A percentile compares a stretch with the other conserved stretches of the same genome.
Conservation (phyloP, 257 asterid genomes). For the Leptodermis oblonga region DNA sequence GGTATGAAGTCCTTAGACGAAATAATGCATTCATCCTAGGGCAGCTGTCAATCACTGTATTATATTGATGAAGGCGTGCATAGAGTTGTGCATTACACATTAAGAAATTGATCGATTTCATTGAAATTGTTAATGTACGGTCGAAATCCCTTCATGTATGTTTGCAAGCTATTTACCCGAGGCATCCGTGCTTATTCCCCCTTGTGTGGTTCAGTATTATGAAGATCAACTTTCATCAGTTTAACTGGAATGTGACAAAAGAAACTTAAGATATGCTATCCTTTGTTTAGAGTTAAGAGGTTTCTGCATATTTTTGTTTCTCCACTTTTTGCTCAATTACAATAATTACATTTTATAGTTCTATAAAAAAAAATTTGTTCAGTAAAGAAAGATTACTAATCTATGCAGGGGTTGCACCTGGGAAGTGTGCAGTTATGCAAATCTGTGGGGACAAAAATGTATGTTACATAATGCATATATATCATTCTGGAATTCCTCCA, state of each 20-base stretch:
- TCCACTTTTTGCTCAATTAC: not conserved
- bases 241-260: not conserved
- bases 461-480: conserved; percentile 76
- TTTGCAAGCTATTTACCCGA: not conserved
- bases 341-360: too few relatives aligned
- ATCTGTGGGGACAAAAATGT: conserved; percentile 59
- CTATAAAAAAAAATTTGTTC: not conserved
- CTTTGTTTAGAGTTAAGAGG: not conserved
- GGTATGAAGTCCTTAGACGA: not conserved
- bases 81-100: not conserved
- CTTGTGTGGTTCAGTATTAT: not conserved
- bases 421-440: conserved; percentile 91
- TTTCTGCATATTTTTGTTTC: not conserved
- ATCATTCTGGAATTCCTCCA: conserved; percentile 73
- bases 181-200: not conserved
- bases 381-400: conserved; percentile 10
- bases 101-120: not conserved
- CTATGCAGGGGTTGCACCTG: conserved; percentile 66
- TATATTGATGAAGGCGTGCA: not conserved
- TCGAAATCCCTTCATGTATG: not conserved
- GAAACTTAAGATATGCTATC: not conserved
- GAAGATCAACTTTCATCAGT: not conserved
- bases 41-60: not conserved
- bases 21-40: not conserved
- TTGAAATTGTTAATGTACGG: not conserved